Percentiles rank a stretch among this genome's conserved stretches.
These are phyloP conservation scores for Ceratocystis cacaofunesta DNA, from an alignment of 2,329 filamentous ascomycete genomes.

Conservation along the genomic window DNA sequence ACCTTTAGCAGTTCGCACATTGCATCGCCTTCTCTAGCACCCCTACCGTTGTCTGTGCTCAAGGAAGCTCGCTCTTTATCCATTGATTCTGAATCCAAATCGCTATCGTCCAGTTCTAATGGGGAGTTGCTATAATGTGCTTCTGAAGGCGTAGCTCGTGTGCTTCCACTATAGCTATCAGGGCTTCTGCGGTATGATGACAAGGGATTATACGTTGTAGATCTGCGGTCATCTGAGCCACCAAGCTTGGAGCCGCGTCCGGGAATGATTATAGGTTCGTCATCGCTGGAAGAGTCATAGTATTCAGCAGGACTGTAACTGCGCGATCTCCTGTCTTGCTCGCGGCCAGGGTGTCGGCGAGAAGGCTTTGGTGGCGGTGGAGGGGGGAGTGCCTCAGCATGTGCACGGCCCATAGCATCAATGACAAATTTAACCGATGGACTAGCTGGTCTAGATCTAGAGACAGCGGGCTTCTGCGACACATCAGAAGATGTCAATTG, in stretches of 20 bases:
- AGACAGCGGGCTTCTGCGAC: constrained; percentile 32
- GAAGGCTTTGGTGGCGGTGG: background rate
- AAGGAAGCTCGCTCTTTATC: constrained; percentile 21
- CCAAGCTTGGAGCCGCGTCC: constrained; percentile 42
- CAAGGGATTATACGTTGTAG: background rate
- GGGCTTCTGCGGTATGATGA: background rate
- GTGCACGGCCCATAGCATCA: constrained; percentile 44
- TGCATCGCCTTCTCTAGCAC: constrained; percentile 37
- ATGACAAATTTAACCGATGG: constrained; percentile 49
- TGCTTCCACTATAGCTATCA: constrained; percentile 27
- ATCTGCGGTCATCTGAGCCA: constrained; percentile 34
- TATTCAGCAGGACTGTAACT: constrained; percentile 25
- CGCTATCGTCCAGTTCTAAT: constrained; percentile 36
- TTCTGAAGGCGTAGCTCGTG: constrained; percentile 25
- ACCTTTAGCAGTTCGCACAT: constrained; percentile 46
- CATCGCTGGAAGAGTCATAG: constrained; percentile 44
- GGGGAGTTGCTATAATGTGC: constrained; percentile 22
- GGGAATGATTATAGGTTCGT: constrained; percentile 50
- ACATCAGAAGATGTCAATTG: constrained; percentile 37
- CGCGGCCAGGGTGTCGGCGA: constrained; percentile 3
- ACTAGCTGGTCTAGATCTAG: constrained; percentile 36
- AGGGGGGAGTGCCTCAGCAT: constrained; percentile 31
- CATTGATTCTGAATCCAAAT: constrained; percentile 43
- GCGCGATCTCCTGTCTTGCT: constrained; percentile 16
- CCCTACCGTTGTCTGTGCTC: background rate